Conservation (phyloP, 768 basidiomycete species). For the Dentipellis fragilis region DNA sequence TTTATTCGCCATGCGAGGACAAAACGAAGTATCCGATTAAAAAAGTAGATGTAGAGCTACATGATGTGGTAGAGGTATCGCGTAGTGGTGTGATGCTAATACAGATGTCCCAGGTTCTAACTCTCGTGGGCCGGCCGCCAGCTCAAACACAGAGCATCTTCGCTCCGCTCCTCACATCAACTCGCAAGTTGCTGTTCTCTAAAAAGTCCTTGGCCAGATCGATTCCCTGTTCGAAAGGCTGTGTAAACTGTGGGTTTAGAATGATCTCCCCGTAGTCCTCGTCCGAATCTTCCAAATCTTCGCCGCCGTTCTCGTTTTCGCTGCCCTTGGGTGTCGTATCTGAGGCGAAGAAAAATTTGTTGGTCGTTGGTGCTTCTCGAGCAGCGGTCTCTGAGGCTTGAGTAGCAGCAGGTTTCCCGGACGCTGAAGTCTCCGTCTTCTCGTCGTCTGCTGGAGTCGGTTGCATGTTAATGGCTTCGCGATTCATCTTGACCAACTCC, state of each 20-base stretch:
- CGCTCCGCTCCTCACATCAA: slow-evolving; percentile 1
- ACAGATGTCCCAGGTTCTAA: too few species aligned
- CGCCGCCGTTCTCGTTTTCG: slow-evolving; percentile 4
- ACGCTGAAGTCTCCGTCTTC: slow-evolving; percentile 4
- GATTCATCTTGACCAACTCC: slow-evolving; percentile 10
- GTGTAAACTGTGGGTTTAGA: slow-evolving; percentile 8
- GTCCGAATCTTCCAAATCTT: slow-evolving; percentile 6
- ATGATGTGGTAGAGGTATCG: too few species aligned
- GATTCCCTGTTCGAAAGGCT: not conserved
- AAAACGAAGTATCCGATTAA: too few species aligned
- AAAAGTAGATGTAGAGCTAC: too few species aligned
- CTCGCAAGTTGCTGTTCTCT: not conserved
- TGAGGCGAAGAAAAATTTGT: slow-evolving; percentile 5
- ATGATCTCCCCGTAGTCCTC: slow-evolving; percentile 14
- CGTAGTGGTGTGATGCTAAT: too few species aligned
- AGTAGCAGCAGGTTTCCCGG: slow-evolving; percentile 8
- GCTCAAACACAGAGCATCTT: not conserved
- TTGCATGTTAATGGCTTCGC: slow-evolving; percentile 1
- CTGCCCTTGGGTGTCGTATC: not conserved
- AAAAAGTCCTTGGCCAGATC: not conserved
- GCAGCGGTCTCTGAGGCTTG: slow-evolving; percentile 3
- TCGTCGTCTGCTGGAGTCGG: not conserved
- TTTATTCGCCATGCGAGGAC: too few species aligned
- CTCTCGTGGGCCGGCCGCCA: too few species aligned
- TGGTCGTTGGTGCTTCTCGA: not conserved